Evolutionary conservation across 257 asterid genomes (phyloP), one percentile per base, ranked within the genome.

Genomic region (Nicotiana benthamiana): DNA sequence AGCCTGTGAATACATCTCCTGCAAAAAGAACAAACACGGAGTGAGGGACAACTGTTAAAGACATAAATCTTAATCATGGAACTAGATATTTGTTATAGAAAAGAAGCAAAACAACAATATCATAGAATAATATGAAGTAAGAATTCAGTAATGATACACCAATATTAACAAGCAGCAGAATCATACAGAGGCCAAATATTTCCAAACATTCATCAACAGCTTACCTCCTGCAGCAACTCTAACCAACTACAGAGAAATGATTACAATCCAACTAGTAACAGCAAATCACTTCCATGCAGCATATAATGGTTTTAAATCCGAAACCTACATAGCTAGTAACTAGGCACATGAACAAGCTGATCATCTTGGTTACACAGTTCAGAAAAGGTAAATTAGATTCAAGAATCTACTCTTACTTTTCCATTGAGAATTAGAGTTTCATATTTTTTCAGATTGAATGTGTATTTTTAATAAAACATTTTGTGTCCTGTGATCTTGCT

Each of bases 1-100:
- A 79, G 89, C 94, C 82, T 91, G 97, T 77, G 92, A 83, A 85
- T 90, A 94, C 99, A 96, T 94, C 89, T 92, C 98, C 99, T 96
- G 92, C 64, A 83, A 85, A 75, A 62, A 66, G 46, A 72, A 52
- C 26, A 27, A 34, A 26, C 10, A 24, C 9, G 34, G 18, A 53
- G 72, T 16, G n/a, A 27, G 63, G 36, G 22, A 16, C 77, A 22
- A 24, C 77, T 46, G 53, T 27, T 64, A 79, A 62, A 63, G 80
- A 20, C 61, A 74, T 26, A 15, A 74, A 5, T 2, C 62, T 48
- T 74, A 51, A 74, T 26, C 79, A 43, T 5, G 34, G 61, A 48
- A 48, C 79, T 22, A 48, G 28, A 22, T 7, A 46, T 48, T 46
- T 46, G 61, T 26, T 26, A 5, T 61, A 15, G 61, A 74, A 26